Percentiles rank a stretch among this genome's conserved stretches.
Conservation (phyloP, 176 grass and related monocot species). For the Bothriochloa decipiens region DNA sequence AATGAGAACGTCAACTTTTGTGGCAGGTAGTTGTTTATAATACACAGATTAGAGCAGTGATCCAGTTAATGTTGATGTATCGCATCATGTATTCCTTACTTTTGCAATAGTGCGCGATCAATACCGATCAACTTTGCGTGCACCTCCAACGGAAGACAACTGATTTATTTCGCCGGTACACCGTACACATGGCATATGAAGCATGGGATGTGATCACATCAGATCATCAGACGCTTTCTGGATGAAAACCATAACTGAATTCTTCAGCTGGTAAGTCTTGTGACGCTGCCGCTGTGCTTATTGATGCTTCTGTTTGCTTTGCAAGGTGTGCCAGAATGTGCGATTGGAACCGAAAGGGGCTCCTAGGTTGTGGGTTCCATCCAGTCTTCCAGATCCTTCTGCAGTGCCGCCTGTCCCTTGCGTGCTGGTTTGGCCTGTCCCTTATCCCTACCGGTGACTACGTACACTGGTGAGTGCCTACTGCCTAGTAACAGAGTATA, state of each 20-base stretch:
- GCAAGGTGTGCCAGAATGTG: conserved; percentile 2
- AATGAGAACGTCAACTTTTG: neutral
- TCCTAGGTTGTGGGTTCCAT: neutral
- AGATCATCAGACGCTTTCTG: neutral
- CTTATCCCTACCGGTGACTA: neutral
- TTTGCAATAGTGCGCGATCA: neutral
- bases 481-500: neutral
- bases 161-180: neutral
- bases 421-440: neutral
- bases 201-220: neutral
- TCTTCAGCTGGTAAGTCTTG: neutral
- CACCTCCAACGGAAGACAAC: neutral
- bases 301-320: neutral
- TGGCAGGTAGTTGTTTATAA: neutral
- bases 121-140: neutral
- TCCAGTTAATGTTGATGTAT: neutral
- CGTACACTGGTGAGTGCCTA: neutral
- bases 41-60: neutral
- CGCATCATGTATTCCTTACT: neutral
- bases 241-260: neutral
- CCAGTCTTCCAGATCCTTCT: neutral
- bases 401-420: neutral
- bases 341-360: neutral
- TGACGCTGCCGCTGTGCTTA: too few species aligned
- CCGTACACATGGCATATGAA: neutral